Evolutionary conservation across 1,139 yeast genomes (phyloP).

Genomic region (Geotrichum macrosporum): DNA sequence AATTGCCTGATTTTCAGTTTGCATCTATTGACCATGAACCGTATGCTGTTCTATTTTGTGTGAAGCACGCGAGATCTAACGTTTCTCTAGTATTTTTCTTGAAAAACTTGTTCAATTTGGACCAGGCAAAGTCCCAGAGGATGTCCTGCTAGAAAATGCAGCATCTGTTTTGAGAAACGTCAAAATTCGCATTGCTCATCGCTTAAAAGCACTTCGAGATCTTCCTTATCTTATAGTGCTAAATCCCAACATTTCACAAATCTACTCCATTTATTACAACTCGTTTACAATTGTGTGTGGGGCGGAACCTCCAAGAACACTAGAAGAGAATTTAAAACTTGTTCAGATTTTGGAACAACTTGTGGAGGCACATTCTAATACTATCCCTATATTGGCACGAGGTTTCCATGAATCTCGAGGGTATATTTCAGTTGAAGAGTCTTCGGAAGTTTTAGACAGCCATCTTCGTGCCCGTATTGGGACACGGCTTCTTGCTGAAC

Average conservation of each 20-base stretch:
- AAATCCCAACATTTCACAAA: conserved; percentile 82
- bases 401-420: conserved; percentile 75
- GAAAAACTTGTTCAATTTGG: conserved; percentile 32
- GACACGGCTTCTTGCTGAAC: conserved; percentile 80
- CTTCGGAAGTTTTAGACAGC: conserved; percentile 62
- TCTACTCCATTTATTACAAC: conserved; percentile 65
- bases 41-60: conserved; percentile 1
- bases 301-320: conserved; percentile 42
- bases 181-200: conserved; percentile 44
- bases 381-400: conserved; percentile 70
- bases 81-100: conserved; percentile 27
- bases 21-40: conserved; percentile 16
- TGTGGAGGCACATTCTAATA: conserved; percentile 74
- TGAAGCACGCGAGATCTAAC: too few species aligned
- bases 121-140: conserved; percentile 30
- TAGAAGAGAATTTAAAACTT: conserved; percentile 53
- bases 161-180: conserved; percentile 35
- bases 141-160: conserved; percentile 39
- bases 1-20: too few species aligned
- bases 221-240: conserved; percentile 79
- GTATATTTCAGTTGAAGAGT: conserved; percentile 47
- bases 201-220: conserved; percentile 63
- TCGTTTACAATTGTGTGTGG: conserved; percentile 62
- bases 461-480: conserved; percentile 81
- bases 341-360: conserved; percentile 52